Conservation (phyloP, 495 filamentous ascomycete genomes). For the Hypoxylon intermedium region DNA sequence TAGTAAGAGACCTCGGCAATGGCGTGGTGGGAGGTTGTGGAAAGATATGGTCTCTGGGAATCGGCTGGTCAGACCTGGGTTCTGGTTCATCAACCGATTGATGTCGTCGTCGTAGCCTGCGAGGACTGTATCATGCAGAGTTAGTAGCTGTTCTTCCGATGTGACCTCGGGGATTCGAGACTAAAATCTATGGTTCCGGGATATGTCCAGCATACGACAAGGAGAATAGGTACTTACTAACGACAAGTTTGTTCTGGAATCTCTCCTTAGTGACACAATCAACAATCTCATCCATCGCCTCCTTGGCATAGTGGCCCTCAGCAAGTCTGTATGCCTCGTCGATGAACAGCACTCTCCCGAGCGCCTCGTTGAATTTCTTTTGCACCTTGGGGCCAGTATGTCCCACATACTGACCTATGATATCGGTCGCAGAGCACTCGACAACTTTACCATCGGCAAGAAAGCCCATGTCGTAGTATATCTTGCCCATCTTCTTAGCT, state of each 20-base stretch:
- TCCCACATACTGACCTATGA: slow-evolving; percentile 68
- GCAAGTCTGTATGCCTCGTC: slow-evolving; percentile 71
- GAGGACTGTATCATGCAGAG: slow-evolving; percentile 51
- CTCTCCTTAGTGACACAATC: slow-evolving; percentile 69
- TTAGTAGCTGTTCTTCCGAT: slow-evolving; percentile 56
- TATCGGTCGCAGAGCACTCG: slow-evolving; percentile 66
- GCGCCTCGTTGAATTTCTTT: slow-evolving; percentile 62
- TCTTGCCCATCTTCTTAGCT: slow-evolving; percentile 72
- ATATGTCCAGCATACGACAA: too few relatives aligned
- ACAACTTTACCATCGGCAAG: slow-evolving; percentile 61
- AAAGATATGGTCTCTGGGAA: slow-evolving; percentile 64
- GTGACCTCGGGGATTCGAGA: slow-evolving; percentile 66
- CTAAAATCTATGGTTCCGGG: too few relatives aligned
- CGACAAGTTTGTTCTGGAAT: slow-evolving; percentile 69
- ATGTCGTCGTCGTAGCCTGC: slow-evolving; percentile 78
- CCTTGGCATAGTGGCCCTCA: slow-evolving; percentile 66
- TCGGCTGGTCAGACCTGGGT: slow-evolving; percentile 64
- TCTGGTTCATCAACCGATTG: slow-evolving; percentile 69
- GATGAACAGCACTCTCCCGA: slow-evolving; percentile 71
- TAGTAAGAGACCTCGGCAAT: slow-evolving; percentile 51
- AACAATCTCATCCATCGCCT: slow-evolving; percentile 77
- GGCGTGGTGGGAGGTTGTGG: slow-evolving; percentile 43
- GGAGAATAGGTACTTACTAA: slow-evolving; percentile 49
- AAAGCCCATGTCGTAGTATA: slow-evolving; percentile 76
- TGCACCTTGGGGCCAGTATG: slow-evolving; percentile 70